A percentile compares a stretch with the other conserved stretches of the same genome.
These are phyloP conservation scores for Quercus rubra DNA, from an alignment of 306 rosid genomes.

Conservation along the genomic window DNA sequence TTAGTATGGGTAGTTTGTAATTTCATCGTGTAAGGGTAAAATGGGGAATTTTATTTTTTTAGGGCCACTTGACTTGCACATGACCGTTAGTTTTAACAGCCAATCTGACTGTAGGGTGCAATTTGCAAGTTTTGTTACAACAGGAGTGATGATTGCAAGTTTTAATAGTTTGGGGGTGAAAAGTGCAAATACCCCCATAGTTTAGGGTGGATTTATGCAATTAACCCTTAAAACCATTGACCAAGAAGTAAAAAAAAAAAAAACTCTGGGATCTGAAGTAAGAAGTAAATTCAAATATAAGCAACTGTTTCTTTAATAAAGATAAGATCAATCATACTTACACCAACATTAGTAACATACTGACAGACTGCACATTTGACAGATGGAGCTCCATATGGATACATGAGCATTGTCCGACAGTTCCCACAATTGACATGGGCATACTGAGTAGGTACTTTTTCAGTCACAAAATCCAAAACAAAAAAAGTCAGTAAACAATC, in stretches of 20 bases:
- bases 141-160: too few species aligned
- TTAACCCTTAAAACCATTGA: not conserved
- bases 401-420: constrained; percentile 91
- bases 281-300: constrained; percentile 10
- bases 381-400: constrained; percentile 95
- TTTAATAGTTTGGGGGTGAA: too few species aligned
- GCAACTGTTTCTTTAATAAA: not conserved
- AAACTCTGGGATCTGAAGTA: not conserved
- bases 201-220: too few species aligned
- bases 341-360: constrained; percentile 70
- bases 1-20: too few species aligned
- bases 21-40: too few species aligned
- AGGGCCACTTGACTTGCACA: too few species aligned
- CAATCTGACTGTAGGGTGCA: too few species aligned
- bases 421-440: constrained; percentile 89
- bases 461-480: constrained; percentile 32
- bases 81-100: too few species aligned
- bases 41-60: too few species aligned
- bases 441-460: constrained; percentile 60
- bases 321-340: constrained; percentile 44
- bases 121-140: too few species aligned
- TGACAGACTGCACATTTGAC: constrained; percentile 98
- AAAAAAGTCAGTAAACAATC: constrained; percentile 20
- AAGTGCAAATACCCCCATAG: too few species aligned
- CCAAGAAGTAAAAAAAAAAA: not conserved